phyloP scores from a whole-genome alignment of 176 grass and related monocot genomes.

The Eremochloa ophiuroides region DNA sequence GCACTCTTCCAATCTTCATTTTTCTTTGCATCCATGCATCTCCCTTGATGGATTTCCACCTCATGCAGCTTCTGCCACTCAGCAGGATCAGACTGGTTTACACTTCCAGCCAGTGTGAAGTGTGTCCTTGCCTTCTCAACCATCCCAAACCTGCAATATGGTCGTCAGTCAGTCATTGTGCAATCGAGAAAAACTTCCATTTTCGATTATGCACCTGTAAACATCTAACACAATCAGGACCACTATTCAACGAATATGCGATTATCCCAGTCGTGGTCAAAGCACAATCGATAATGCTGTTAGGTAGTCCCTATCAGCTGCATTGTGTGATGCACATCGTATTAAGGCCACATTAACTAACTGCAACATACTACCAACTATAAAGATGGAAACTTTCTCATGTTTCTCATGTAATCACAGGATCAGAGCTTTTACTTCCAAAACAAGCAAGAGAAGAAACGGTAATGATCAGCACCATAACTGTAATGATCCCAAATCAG shows the following conservation, averaged over 20 bases:
- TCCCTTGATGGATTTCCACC: slow-evolving; percentile 56
- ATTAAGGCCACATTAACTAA: slow-evolving; percentile 10
- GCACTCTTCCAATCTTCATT: slow-evolving; percentile 42
- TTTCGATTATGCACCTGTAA: neutral
- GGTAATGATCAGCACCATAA: slow-evolving; percentile 3
- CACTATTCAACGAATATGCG: neutral
- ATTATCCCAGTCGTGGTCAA: neutral
- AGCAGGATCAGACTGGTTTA: slow-evolving; percentile 24
- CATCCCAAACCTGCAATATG: slow-evolving; percentile 52
- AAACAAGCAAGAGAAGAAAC: neutral
- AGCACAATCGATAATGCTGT: slow-evolving; percentile 10
- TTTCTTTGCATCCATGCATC: slow-evolving; percentile 47
- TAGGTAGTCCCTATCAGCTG: neutral
- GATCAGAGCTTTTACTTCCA: slow-evolving; percentile 20
- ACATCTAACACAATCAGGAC: neutral
- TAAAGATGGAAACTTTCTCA: slow-evolving; percentile 7
- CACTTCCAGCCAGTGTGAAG: slow-evolving; percentile 29
- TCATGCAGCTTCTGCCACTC: slow-evolving; percentile 48
- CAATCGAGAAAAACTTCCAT: slow-evolving; percentile 7
- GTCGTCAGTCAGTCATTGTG: neutral
- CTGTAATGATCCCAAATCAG: slow-evolving; percentile 18
- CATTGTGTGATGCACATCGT: slow-evolving; percentile 4
- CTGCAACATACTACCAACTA: slow-evolving; percentile 17
- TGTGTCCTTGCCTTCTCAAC: slow-evolving; percentile 50
- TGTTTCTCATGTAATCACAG: slow-evolving; percentile 17